A percentile compares a stretch with the other conserved stretches of the same genome.
phyloP scores from a whole-genome alignment of 352 stramenopile genomes.

The Globisporangium paddicum region DNA sequence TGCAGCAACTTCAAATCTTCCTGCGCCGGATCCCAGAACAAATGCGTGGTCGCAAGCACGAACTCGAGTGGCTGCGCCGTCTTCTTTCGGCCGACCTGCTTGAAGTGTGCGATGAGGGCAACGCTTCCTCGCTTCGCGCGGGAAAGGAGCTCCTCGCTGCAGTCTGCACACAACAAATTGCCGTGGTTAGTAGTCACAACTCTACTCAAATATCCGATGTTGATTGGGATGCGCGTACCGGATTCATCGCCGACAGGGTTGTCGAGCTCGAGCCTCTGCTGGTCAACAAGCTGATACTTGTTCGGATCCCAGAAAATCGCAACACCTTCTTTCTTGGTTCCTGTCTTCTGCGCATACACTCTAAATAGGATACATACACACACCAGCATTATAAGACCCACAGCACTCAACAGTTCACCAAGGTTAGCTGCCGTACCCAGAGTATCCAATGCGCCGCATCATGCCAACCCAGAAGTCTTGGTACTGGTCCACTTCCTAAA shows the following conservation, averaged over 20 bases:
- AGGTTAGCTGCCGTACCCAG: conserved; percentile 56
- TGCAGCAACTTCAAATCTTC: conserved; percentile 85
- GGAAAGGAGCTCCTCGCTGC: conserved; percentile 41
- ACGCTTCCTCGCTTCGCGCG: conserved; percentile 53
- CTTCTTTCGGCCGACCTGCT: conserved; percentile 12
- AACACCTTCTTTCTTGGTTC: conserved; percentile 58
- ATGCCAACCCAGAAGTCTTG: conserved; percentile 56
- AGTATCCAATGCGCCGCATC: conserved; percentile 61
- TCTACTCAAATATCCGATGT: no score
- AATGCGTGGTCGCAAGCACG: conserved; percentile 72
- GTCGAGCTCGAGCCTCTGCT: conserved; percentile 43
- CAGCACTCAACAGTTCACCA: neutral
- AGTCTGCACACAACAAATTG: no score
- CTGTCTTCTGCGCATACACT: conserved; percentile 67
- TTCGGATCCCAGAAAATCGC: conserved; percentile 68
- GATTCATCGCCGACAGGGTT: conserved; percentile 45
- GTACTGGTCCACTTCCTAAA: conserved; percentile 77
- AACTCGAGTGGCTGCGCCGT: conserved; percentile 27
- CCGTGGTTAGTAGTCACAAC: no score
- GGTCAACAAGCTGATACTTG: conserved; percentile 39
- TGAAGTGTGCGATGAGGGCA: conserved; percentile 52
- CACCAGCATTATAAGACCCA: neutral
- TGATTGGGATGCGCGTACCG: conserved; percentile 26
- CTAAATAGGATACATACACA: conserved; percentile 14
- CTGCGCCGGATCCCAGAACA: conserved; percentile 82